These are phyloP conservation scores for Actinidia arguta DNA, from an alignment of 179 eudicot species.

Conservation along the genomic window DNA sequence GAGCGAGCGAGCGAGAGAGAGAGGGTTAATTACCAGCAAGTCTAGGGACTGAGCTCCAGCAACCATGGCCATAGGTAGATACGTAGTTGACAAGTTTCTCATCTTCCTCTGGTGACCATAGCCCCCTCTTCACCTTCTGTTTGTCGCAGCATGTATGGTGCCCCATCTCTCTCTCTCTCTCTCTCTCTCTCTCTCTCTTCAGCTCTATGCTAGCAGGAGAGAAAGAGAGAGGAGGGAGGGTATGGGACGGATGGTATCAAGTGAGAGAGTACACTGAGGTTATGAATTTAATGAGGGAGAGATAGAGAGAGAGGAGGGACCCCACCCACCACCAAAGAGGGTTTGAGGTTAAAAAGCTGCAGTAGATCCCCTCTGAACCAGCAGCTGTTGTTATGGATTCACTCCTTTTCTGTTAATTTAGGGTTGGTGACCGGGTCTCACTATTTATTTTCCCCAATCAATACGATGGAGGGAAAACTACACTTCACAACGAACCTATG, in stretches of 20 bases:
- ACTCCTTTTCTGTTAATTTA: background rate
- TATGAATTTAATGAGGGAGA: background rate
- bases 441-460: background rate
- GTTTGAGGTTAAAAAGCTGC: slow-evolving; percentile 18
- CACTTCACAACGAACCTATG: too few relatives aligned
- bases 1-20: slow-evolving; percentile 17
- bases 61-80: slow-evolving; percentile 76
- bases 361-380: background rate
- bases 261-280: background rate
- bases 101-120: slow-evolving; percentile 96
- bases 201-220: background rate
- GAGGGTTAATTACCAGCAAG: slow-evolving; percentile 57
- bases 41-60: slow-evolving; percentile 89
- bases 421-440: background rate
- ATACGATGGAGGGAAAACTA: too few relatives aligned
- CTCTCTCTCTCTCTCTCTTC: background rate
- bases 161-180: slow-evolving; percentile 53
- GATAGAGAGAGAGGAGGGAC: background rate
- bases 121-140: slow-evolving; percentile 84
- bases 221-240: background rate
- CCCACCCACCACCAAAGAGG: slow-evolving; percentile 6
- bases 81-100: slow-evolving; percentile 82
- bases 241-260: background rate
- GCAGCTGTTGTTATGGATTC: background rate
- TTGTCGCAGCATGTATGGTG: slow-evolving; percentile 90